A percentile compares a stretch with the other conserved stretches of the same genome.
Conservation (phyloP, 345 rosid genomes). For the Heritiera littoralis region DNA sequence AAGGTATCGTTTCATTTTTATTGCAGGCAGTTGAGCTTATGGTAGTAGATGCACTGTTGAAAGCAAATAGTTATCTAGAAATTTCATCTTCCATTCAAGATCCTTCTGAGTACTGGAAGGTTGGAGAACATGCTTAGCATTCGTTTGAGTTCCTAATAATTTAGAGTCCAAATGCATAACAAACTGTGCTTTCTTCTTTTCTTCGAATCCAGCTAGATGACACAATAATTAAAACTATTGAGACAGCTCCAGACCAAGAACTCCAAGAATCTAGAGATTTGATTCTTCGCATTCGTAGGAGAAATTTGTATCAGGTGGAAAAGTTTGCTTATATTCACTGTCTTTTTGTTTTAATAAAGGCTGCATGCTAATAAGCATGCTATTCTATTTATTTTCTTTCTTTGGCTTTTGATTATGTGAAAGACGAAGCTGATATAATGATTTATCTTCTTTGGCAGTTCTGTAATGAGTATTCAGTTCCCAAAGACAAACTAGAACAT, state of each 20-base stretch:
- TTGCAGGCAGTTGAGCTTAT: constrained; percentile 90
- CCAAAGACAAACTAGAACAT: constrained; percentile 75
- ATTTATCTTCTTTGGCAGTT: constrained; percentile 54
- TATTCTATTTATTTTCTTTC: neutral
- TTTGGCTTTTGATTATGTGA: neutral
- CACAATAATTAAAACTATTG: constrained; percentile 76
- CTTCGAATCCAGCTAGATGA: constrained; percentile 75
- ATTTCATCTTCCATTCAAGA: constrained; percentile 66
- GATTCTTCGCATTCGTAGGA: constrained; percentile 78
- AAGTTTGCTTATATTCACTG: constrained; percentile 6
- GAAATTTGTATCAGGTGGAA: constrained; percentile 79
- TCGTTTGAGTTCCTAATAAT: neutral
- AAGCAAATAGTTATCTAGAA: constrained; percentile 64
- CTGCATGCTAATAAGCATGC: neutral
- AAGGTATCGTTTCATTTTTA: constrained; percentile 5
- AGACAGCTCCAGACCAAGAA: constrained; percentile 69
- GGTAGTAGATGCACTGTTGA: constrained; percentile 84
- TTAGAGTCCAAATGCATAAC: constrained; percentile 9
- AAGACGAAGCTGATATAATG: neutral
- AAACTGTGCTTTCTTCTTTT: neutral
- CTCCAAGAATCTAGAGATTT: constrained; percentile 80
- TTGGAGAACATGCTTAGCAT: constrained; percentile 28
- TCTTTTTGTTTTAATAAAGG: neutral
- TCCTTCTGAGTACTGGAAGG: constrained; percentile 94
- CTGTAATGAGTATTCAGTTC: constrained; percentile 94